A percentile compares a stretch with the other conserved stretches of the same genome.
Evolutionary conservation across 2,329 filamentous ascomycete genomes (phyloP).

Genomic region (Hortaea sp.): DNA sequence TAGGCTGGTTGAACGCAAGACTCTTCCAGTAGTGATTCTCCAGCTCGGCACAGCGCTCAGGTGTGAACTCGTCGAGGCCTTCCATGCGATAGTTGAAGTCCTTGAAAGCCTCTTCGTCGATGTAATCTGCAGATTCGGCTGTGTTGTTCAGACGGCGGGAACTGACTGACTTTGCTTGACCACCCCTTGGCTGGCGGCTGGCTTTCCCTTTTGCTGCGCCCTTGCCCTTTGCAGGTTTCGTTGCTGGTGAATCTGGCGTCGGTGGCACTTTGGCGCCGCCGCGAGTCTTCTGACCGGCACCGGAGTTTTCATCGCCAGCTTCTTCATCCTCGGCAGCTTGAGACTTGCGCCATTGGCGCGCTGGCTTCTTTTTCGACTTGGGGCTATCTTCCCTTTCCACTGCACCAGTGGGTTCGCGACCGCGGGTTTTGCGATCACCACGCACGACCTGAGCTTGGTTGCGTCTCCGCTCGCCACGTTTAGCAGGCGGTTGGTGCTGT

Average conservation of each 20-base stretch:
- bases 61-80: constrained; percentile 72
- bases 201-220: constrained; percentile 31
- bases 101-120: constrained; percentile 85
- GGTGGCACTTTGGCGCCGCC: constrained; percentile 15
- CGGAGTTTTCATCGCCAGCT: constrained; percentile 16
- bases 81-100: constrained; percentile 86
- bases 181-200: constrained; percentile 42
- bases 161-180: constrained; percentile 63
- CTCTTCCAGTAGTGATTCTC: constrained; percentile 97
- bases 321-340: constrained; percentile 22
- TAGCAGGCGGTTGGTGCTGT: constrained; percentile 89
- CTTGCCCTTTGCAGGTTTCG: constrained; percentile 36
- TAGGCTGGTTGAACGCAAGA: constrained; percentile 82
- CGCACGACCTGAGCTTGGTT: constrained; percentile 40
- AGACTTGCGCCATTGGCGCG: constrained; percentile 34
- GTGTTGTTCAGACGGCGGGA: constrained; percentile 79
- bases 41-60: constrained; percentile 85
- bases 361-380: constrained; percentile 39
- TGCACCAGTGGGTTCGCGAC: constrained; percentile 16
- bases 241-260: constrained; percentile 27
- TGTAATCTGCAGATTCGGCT: constrained; percentile 63
- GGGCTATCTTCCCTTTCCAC: constrained; percentile 17
- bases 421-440: constrained; percentile 21
- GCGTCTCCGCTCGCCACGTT: constrained; percentile 69
- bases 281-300: constrained; percentile 16